Base-by-base conservation (phyloP, 176 grass and related monocot genomes). In the Cymbopogon citratus region DNA sequence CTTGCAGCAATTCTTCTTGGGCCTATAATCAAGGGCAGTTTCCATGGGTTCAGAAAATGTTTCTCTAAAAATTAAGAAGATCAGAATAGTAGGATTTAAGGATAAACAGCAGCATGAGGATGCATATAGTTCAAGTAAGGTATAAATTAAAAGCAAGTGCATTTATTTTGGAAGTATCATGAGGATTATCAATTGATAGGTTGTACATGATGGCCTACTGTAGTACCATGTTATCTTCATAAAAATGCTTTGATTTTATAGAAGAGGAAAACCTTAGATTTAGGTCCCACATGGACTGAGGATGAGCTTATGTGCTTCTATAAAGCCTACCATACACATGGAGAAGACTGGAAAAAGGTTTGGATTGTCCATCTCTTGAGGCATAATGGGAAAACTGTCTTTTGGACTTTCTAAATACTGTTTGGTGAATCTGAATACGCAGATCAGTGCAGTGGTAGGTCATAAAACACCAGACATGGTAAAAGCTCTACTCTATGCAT, bases 281-380 rank as follows among this genome's bases (percentile, higher is more conserved):
- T 75, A 52, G 86, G 67, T 64, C 9, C 60, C 44, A 64, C 41
- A 28, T 91, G 90, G 90, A 88, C 35, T 45, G 56, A 84, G 54
- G 79, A 86, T 74, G 90, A 91, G 49, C 78, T 91, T 60, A 54
- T 28, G 64, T 12, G 35, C 14, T 91, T 88, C 69, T 88, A 91
- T 83, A 69, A 79, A 71, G 83, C 90, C 56, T 91, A 91, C 68
- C 75, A 43, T 60, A 56, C 9, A 79, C 63, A 91, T 76, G 90
- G 90, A 39, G 83, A 88, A 85, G 83, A 91, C 72, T 91, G 86
- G 90, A 82, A 88, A 86, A 88, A 88, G 68, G 90, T 87, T 65
- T n/a, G 25, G 13, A 13, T 39, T 57, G 33, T 33, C 9, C 12
- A 44, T 24, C 43, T 71, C 66, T 76, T 66, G 65, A 65, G 27